phyloP scores from a whole-genome alignment of 768 basidiomycete genomes.

The Rhodotorula toruloides region DNA sequence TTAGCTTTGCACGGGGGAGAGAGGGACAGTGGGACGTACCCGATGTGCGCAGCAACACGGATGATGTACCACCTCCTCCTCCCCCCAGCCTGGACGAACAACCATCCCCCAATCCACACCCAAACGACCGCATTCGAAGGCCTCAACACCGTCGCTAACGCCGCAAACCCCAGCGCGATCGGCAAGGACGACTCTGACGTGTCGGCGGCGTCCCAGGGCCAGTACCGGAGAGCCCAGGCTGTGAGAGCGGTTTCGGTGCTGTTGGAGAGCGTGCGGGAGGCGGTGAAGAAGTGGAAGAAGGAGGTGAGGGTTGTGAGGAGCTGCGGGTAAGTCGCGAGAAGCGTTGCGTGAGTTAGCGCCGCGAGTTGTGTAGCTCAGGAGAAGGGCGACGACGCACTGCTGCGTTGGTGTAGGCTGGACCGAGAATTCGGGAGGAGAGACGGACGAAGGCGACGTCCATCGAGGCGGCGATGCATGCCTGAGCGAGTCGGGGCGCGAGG shows the following conservation, averaged over 20 bases:
- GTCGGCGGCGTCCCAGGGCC: slow-evolving; percentile 49
- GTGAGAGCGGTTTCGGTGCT: slow-evolving; percentile 85
- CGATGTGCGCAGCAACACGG: not conserved
- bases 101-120: slow-evolving; percentile 58
- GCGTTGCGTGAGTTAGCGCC: too few species aligned
- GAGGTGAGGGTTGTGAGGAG: slow-evolving; percentile 66
- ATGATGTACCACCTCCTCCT: not conserved
- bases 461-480: slow-evolving; percentile 55
- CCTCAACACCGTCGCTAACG: slow-evolving; percentile 72
- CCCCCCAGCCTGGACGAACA: not conserved
- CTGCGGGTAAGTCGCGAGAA: not conserved
- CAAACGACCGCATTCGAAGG: slow-evolving; percentile 85
- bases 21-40: not conserved
- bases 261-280: slow-evolving; percentile 86
- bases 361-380: too few species aligned
- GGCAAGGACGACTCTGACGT: slow-evolving; percentile 12
- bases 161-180: slow-evolving; percentile 58
- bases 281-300: slow-evolving; percentile 75
- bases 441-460: slow-evolving; percentile 59
- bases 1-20: not conserved
- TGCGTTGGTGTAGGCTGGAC: slow-evolving; percentile 56
- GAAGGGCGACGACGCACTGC: slow-evolving; percentile 56
- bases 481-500: slow-evolving; percentile 55
- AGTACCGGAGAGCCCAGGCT: slow-evolving; percentile 67
- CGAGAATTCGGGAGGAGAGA: slow-evolving; percentile 58